phyloP scores from a whole-genome alignment of 345 rosid species.

The Durio zibethinus region DNA sequence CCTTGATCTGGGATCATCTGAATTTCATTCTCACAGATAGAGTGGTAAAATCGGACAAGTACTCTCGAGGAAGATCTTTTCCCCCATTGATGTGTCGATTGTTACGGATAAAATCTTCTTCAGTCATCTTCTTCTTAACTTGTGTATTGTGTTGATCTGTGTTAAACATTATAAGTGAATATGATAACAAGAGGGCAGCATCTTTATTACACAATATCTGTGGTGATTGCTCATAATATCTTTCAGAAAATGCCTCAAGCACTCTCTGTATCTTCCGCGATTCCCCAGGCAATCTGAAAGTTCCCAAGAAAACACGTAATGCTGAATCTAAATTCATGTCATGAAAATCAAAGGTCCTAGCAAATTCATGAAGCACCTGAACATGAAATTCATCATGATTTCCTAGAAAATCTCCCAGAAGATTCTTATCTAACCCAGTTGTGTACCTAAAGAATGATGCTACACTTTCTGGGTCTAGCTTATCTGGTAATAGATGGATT shows the following conservation, averaged over 20 bases:
- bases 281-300: constrained; percentile 76
- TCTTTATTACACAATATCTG: constrained; percentile 53
- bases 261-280: constrained; percentile 80
- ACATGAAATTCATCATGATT: constrained; percentile 69
- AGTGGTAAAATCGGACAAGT: constrained; percentile 59
- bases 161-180: constrained; percentile 56
- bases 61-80: constrained; percentile 66
- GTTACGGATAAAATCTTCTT: constrained; percentile 69
- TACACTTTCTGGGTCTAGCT: constrained; percentile 67
- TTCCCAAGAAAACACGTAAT: constrained; percentile 65
- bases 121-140: constrained; percentile 77
- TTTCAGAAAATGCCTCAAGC: constrained; percentile 81
- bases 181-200: constrained; percentile 60
- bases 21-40: constrained; percentile 67
- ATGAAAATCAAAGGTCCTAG: constrained; percentile 62
- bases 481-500: constrained; percentile 56
- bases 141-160: constrained; percentile 75
- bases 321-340: constrained; percentile 67
- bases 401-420: constrained; percentile 70
- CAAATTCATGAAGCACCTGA: constrained; percentile 72
- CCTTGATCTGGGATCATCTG: constrained; percentile 68
- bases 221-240: constrained; percentile 71
- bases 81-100: constrained; percentile 68
- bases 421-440: constrained; percentile 64
- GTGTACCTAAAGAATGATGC: constrained; percentile 70